Evolutionary conservation across 768 basidiomycete species (phyloP).

Genomic region (Leccinum arenicola): DNA sequence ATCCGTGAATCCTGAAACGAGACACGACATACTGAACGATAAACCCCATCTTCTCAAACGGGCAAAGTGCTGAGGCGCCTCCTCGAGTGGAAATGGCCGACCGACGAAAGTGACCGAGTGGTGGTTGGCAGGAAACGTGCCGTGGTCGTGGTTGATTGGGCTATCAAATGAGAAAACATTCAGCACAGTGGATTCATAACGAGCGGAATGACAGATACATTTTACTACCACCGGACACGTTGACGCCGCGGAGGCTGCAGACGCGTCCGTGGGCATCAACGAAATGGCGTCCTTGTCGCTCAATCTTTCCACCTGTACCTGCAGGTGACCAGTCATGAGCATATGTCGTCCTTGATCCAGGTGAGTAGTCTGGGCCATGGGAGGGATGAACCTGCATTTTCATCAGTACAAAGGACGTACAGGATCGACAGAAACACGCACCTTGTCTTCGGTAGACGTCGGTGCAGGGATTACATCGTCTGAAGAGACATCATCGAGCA

Average conservation of each 20-base stretch:
- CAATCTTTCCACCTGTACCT: constrained; percentile 55
- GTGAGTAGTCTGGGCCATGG: constrained; percentile 37
- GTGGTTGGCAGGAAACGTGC: constrained; percentile 63
- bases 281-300: constrained; percentile 73
- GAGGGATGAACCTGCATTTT: constrained; percentile 46
- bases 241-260: constrained; percentile 79
- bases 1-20: background rate
- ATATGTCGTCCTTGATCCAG: constrained; percentile 49
- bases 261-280: constrained; percentile 79
- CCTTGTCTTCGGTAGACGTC: constrained; percentile 2
- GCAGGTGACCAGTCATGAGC: constrained; percentile 71
- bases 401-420: background rate
- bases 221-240: constrained; percentile 81
- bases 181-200: constrained; percentile 20
- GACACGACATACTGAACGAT: constrained; percentile 65
- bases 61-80: constrained; percentile 82
- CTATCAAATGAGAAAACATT: constrained; percentile 34
- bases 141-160: constrained; percentile 65
- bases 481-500: constrained; percentile 33
- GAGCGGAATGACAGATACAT: constrained; percentile 42
- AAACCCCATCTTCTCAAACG: constrained; percentile 84
- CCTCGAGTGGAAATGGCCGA: constrained; percentile 85
- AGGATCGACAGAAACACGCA: background rate
- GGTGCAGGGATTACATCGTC: background rate
- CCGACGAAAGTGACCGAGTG: constrained; percentile 80